phyloP scores from a whole-genome alignment of 495 filamentous ascomycete species.

The Achaetomiella virescens region DNA sequence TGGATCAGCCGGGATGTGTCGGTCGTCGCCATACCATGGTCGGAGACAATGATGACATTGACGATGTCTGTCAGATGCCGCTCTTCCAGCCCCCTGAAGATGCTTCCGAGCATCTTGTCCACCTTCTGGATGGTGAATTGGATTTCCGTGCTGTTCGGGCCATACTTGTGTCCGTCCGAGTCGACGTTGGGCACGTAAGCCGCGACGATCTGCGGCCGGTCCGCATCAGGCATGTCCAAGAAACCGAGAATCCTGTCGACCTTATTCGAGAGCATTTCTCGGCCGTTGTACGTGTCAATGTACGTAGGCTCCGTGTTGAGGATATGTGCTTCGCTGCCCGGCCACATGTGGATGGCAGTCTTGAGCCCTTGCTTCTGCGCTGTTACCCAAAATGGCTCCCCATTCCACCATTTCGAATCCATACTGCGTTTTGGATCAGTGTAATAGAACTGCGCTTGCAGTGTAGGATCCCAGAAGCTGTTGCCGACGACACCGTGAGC shows the following conservation, averaged over 20 bases:
- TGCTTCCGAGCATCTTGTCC: constrained; percentile 67
- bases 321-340: constrained; percentile 81
- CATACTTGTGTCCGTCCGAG: constrained; percentile 74
- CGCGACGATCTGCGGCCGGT: constrained; percentile 83
- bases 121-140: constrained; percentile 63
- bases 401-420: constrained; percentile 85
- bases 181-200: constrained; percentile 94
- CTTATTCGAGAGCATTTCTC: constrained; percentile 67
- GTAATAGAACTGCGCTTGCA: constrained; percentile 79
- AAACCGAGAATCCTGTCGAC: constrained; percentile 69
- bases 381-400: constrained; percentile 89
- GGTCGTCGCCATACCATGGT: constrained; percentile 97
- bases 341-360: constrained; percentile 96
- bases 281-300: constrained; percentile 76
- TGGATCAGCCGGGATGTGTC: constrained; percentile 76
- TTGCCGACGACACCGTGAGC: constrained; percentile 92
- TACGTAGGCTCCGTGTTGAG: constrained; percentile 60
- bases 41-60: constrained; percentile 95
- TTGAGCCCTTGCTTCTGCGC: constrained; percentile 72
- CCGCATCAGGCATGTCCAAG: constrained; percentile 70
- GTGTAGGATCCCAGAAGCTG: constrained; percentile 78
- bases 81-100: constrained; percentile 70
- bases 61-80: constrained; percentile 84
- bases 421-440: constrained; percentile 66
- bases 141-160: constrained; percentile 92